A percentile compares a stretch with the other conserved stretches of the same genome.
These are phyloP conservation scores for Pyrus pyrifolia DNA, from an alignment of 306 rosid species.

Conservation along the genomic window DNA sequence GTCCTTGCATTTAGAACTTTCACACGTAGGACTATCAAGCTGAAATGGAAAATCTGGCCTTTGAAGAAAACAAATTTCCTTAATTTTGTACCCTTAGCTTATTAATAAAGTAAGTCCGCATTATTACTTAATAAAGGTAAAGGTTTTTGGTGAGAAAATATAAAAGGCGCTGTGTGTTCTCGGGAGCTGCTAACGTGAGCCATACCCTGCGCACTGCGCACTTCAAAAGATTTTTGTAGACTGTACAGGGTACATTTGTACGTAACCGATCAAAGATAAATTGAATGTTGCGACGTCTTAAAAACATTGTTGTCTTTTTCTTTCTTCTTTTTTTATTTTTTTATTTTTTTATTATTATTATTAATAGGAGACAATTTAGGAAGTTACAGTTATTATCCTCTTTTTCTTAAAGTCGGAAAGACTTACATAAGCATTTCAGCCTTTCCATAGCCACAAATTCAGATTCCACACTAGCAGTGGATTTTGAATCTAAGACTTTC, in stretches of 20 bases:
- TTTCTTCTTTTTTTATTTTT: too few relatives aligned
- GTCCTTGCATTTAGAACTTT: background rate
- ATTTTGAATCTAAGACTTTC: too few relatives aligned
- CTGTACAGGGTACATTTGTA: background rate
- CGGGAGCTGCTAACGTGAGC: background rate
- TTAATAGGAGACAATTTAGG: too few relatives aligned
- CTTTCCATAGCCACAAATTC: fast-evolving
- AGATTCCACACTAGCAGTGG: fast-evolving
- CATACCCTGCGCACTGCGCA: background rate
- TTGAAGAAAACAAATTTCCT: too few relatives aligned
- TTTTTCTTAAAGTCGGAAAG: too few relatives aligned
- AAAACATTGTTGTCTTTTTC: too few relatives aligned
- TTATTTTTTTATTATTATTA: too few relatives aligned
- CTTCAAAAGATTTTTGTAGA: background rate
- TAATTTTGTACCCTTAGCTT: too few relatives aligned
- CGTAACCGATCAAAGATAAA: background rate
- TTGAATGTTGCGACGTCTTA: background rate
- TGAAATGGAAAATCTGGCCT: background rate
- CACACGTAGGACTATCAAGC: background rate
- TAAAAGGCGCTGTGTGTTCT: background rate
- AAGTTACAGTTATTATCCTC: too few relatives aligned
- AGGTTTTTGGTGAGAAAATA: background rate
- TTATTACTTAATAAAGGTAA: background rate
- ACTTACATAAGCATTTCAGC: fast-evolving
- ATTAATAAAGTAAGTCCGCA: background rate